Percentiles rank a stretch among this genome's conserved stretches.
Conservation (phyloP, 2,329 filamentous ascomycete genomes). For the Gnomoniopsis sp. region DNA sequence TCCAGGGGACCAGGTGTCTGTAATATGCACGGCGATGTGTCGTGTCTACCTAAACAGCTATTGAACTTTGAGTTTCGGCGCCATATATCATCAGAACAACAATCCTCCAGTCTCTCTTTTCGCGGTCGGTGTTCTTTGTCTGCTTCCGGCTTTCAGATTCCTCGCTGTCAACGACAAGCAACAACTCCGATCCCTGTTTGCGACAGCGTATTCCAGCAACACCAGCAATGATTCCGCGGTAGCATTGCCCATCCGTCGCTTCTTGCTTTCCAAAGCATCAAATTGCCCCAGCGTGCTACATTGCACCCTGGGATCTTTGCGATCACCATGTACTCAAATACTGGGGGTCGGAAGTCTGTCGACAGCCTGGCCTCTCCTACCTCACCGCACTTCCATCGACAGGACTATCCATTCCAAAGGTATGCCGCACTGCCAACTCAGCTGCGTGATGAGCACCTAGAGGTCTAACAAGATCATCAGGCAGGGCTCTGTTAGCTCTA, state of each 20-base stretch:
- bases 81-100: conserved; percentile 1
- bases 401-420: conserved; percentile 60
- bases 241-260: conserved; percentile 25
- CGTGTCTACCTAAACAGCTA: neutral
- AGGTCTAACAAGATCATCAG: conserved; percentile 1
- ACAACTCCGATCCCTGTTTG: neutral
- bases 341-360: conserved; percentile 60
- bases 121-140: neutral
- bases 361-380: conserved; percentile 57
- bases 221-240: conserved; percentile 49
- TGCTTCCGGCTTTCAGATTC: conserved; percentile 1
- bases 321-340: conserved; percentile 55
- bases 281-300: conserved; percentile 1
- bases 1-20: neutral
- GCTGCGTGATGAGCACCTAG: neutral
- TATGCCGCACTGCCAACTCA: conserved; percentile 27
- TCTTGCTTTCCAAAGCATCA: conserved; percentile 3
- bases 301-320: conserved; percentile 2
- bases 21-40: neutral
- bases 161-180: neutral
- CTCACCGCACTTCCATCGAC: conserved; percentile 45
- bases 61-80: neutral
- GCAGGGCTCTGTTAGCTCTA: conserved; percentile 24
- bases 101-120: neutral
- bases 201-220: conserved; percentile 7